Conservation (phyloP, 140 eudicot genomes). For the Anethum foeniculum region DNA sequence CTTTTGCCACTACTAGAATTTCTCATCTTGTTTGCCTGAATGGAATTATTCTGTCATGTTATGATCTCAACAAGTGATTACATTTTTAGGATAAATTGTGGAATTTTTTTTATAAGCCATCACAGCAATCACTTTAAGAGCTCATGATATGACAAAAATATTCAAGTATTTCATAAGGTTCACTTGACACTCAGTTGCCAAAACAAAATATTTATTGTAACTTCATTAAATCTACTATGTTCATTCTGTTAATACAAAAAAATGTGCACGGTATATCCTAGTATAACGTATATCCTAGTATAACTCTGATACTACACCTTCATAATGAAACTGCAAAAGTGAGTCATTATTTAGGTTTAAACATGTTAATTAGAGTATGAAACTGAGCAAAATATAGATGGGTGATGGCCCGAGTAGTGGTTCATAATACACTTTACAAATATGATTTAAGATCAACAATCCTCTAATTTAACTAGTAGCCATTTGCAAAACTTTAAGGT, state of each 20-base stretch:
- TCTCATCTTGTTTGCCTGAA: slow-evolving; percentile 30
- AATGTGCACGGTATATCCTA: background rate
- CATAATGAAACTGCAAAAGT: background rate
- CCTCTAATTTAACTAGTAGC: background rate
- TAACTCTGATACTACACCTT: background rate
- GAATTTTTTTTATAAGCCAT: background rate
- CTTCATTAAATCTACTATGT: background rate
- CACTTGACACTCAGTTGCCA: background rate
- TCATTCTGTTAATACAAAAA: background rate
- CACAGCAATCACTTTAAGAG: background rate
- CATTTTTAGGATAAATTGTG: background rate
- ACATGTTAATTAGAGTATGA: background rate
- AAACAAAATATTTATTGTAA: background rate
- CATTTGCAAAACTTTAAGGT: background rate
- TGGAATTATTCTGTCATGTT: slow-evolving; percentile 34
- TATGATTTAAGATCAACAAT: background rate
- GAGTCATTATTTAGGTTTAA: background rate
- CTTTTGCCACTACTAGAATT: slow-evolving; percentile 27
- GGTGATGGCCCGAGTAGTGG: background rate
- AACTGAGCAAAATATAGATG: background rate
- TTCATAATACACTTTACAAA: background rate
- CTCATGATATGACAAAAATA: background rate
- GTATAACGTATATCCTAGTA: background rate
- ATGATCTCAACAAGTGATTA: background rate
- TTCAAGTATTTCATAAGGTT: background rate